Evolutionary conservation across 345 rosid genomes (phyloP).

Genomic region (Cardamine occulta): DNA sequence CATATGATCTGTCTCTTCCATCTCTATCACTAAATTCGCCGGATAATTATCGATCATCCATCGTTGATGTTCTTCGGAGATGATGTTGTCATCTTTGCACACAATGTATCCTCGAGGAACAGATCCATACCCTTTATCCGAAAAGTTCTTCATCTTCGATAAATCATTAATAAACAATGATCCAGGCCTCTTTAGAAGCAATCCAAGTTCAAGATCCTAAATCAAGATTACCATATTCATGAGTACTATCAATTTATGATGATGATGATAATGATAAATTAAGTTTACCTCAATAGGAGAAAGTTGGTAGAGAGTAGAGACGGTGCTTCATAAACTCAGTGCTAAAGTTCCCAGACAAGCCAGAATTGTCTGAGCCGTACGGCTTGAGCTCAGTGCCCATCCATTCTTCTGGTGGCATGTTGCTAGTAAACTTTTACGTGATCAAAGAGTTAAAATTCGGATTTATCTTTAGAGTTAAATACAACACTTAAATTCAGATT

Average conservation of each 20-base stretch:
- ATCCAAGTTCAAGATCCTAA: constrained; percentile 51
- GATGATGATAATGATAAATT: constrained; percentile 5
- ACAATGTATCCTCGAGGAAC: constrained; percentile 43
- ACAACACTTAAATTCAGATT: background rate
- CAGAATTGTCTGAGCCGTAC: constrained; percentile 29
- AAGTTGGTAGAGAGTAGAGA: constrained; percentile 41
- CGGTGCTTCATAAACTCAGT: constrained; percentile 26
- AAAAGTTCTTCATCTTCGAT: constrained; percentile 31
- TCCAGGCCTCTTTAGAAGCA: constrained; percentile 46
- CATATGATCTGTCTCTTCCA: constrained; percentile 54
- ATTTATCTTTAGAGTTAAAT: background rate
- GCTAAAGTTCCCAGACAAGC: constrained; percentile 18
- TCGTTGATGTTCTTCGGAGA: constrained; percentile 35
- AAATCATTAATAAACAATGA: constrained; percentile 42
- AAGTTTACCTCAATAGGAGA: constrained; percentile 37
- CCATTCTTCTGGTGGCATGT: constrained; percentile 37
- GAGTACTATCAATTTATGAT: background rate
- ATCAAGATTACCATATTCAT: constrained; percentile 13
- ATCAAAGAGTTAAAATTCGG: background rate
- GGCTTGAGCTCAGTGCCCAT: constrained; percentile 9
- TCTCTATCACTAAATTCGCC: constrained; percentile 39
- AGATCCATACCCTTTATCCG: constrained; percentile 44
- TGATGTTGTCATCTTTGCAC: constrained; percentile 42
- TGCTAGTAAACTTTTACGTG: constrained; percentile 4
- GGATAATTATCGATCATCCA: constrained; percentile 48